Percentiles rank a stretch among this genome's conserved stretches.
phyloP scores from a whole-genome alignment of 306 rosid species.

The Citrullus colocynthis region DNA sequence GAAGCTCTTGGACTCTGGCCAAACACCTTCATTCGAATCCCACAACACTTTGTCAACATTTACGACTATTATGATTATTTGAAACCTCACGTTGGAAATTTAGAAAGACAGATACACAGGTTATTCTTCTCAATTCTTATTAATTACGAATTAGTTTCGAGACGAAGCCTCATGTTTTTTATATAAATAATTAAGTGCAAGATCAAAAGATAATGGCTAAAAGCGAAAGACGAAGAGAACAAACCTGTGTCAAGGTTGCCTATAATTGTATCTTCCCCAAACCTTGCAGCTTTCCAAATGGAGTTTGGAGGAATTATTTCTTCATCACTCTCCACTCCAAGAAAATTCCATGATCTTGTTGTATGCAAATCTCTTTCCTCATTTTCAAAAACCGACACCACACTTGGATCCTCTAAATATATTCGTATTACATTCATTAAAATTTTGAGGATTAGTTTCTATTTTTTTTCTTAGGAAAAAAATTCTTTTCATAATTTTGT shows the following conservation, averaged over 20 bases:
- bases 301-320: conserved; percentile 10
- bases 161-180: too few relatives aligned
- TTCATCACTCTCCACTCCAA: conserved; percentile 27
- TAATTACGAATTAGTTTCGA: too few relatives aligned
- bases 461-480: too few relatives aligned
- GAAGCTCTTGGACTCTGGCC: background rate
- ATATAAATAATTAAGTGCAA: too few relatives aligned
- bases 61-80: too few relatives aligned
- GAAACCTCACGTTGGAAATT: too few relatives aligned
- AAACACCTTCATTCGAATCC: background rate
- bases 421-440: background rate
- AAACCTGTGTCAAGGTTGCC: conserved; percentile 61
- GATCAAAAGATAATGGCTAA: too few relatives aligned
- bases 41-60: background rate
- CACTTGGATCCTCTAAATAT: conserved; percentile 34
- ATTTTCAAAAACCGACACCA: conserved; percentile 40
- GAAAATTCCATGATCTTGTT: conserved; percentile 60
- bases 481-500: too few relatives aligned
- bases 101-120: too few relatives aligned
- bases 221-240: too few relatives aligned
- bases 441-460: background rate
- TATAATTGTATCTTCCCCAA: conserved; percentile 49
- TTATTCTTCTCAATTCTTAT: too few relatives aligned
- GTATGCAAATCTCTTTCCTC: conserved; percentile 31
- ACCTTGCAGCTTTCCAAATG: conserved; percentile 31